These are phyloP conservation scores for Houttuynia cordata DNA, from an alignment of 164 flowering plant genomes.

Conservation along the genomic window DNA sequence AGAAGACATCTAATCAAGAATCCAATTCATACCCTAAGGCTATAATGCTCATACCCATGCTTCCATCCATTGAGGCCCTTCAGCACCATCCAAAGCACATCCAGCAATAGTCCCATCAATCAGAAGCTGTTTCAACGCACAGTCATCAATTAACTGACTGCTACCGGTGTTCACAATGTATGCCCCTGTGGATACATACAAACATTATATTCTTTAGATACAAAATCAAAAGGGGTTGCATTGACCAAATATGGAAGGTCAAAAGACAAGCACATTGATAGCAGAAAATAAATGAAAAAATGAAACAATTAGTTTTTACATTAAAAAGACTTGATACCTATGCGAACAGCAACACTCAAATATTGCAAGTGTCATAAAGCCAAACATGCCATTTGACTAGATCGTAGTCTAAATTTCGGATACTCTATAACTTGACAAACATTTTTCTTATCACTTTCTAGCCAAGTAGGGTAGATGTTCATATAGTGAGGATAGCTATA, in stretches of 20 bases:
- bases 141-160: slow-evolving; percentile 93
- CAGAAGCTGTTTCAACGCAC: slow-evolving; percentile 90
- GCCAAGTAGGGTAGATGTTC: no score
- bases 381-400: no score
- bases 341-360: no score
- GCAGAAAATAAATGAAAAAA: no score
- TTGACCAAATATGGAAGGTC: neutral
- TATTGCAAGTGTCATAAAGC: no score
- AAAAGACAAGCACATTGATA: neutral
- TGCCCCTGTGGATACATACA: slow-evolving; percentile 46
- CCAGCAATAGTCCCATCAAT: slow-evolving; percentile 97
- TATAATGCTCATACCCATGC: slow-evolving; percentile 87
- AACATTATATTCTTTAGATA: slow-evolving; percentile 4
- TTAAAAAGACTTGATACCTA: no score
- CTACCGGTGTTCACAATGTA: slow-evolving; percentile 96
- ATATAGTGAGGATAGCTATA: no score
- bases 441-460: no score
- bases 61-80: slow-evolving; percentile 99
- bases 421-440: no score
- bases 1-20: slow-evolving; percentile 13
- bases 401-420: no score
- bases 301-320: no score
- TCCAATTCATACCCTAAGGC: slow-evolving; percentile 29
- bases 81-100: slow-evolving; percentile 99
- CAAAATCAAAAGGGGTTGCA: neutral